Percentiles rank a stretch among this genome's conserved stretches.
Evolutionary conservation across 129 eudicot species (phyloP).

Genomic region (Artemisia tridentata): DNA sequence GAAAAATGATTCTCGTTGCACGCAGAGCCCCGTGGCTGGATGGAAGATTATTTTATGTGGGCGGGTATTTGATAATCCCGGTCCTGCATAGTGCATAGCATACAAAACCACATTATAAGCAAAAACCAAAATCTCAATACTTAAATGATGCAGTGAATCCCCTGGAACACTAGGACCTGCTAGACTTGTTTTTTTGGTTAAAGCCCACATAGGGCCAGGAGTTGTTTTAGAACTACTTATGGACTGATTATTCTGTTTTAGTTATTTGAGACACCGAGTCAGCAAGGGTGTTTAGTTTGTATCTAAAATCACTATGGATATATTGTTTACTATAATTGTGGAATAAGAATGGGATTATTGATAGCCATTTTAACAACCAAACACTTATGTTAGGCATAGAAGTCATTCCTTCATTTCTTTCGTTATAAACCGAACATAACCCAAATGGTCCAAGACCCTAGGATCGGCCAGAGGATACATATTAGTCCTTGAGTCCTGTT

Average conservation of each 20-base stretch:
- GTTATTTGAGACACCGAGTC: too few species aligned
- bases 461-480: neutral
- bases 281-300: too few species aligned
- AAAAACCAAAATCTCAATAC: neutral
- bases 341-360: too few species aligned
- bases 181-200: neutral
- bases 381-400: too few species aligned
- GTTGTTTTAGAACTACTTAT: too few species aligned
- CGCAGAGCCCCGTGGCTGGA: slow-evolving; percentile 80
- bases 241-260: too few species aligned
- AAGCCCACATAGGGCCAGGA: neutral
- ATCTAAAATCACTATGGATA: too few species aligned
- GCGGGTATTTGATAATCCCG: slow-evolving; percentile 43
- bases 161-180: too few species aligned
- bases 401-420: too few species aligned
- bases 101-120: neutral
- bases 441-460: slow-evolving; percentile 8
- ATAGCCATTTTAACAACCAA: too few species aligned
- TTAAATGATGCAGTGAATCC: neutral
- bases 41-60: slow-evolving; percentile 66
- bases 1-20: slow-evolving; percentile 36
- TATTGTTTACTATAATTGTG: too few species aligned
- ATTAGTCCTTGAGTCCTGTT: neutral
- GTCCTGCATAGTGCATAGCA: slow-evolving; percentile 70
- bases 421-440: neutral